A percentile compares a stretch with the other conserved stretches of the same genome.
phyloP scores from a whole-genome alignment of 192 early-diverging fungal genomes.

The Coemansia sp. region DNA sequence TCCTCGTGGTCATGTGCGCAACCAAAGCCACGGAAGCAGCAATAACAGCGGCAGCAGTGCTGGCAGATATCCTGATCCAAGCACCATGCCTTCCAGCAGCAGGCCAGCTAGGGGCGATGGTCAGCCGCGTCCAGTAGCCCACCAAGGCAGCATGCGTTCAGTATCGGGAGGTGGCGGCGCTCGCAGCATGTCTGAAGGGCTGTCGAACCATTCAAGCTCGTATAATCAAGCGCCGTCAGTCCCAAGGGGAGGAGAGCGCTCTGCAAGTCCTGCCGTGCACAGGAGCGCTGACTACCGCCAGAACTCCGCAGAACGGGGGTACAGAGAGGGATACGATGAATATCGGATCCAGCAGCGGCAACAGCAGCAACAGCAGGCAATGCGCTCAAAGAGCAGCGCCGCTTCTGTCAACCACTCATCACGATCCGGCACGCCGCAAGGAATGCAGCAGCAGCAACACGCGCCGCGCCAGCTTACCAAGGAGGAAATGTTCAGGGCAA shows the following conservation, averaged over 20 bases:
- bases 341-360: constrained; percentile 36
- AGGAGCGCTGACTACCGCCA: constrained; percentile 12
- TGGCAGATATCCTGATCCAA: constrained; percentile 16
- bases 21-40: constrained; percentile 20
- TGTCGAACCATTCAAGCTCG: constrained; percentile 8
- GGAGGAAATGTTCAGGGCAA: constrained; percentile 50
- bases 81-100: constrained; percentile 13
- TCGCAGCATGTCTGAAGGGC: constrained; percentile 22
- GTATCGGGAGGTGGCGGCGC: background rate
- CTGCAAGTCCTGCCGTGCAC: constrained; percentile 21
- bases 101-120: constrained; percentile 22
- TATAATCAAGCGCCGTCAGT: background rate
- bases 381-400: constrained; percentile 33
- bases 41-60: constrained; percentile 1
- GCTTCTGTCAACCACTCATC: constrained; percentile 6
- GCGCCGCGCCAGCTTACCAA: constrained; percentile 22
- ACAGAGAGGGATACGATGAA: constrained; percentile 48
- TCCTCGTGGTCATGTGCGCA: constrained; percentile 12
- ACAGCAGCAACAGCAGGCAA: constrained; percentile 21
- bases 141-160: constrained; percentile 19
- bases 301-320: constrained; percentile 21
- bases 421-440: constrained; percentile 12
- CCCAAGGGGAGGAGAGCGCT: constrained; percentile 7
- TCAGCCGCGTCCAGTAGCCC: constrained; percentile 14
- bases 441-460: constrained; percentile 21